Percentiles rank a stretch among this genome's conserved stretches.
Evolutionary conservation across 257 asterid species (phyloP).

Genomic region (Solanum clarkiae): DNA sequence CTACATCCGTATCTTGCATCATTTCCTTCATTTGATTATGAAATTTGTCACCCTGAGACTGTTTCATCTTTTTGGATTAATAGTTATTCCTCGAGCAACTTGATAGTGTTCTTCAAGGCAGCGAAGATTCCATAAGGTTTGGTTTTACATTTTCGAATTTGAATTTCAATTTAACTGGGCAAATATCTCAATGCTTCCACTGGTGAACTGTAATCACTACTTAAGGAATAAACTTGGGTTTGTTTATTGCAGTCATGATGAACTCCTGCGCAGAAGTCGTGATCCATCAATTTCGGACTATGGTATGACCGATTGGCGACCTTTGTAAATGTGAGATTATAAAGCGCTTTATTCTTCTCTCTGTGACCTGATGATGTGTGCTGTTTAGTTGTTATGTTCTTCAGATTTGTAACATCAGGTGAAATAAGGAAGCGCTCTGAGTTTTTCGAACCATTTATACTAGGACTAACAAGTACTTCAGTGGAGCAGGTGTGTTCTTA

Average conservation of each 20-base stretch:
- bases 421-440: conserved; percentile 83
- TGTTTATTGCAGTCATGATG: conserved; percentile 55
- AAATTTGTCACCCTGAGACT: neutral
- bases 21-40: neutral
- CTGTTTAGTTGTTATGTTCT: conserved; percentile 81
- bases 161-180: neutral
- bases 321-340: neutral
- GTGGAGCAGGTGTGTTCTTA: conserved; percentile 70
- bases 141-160: neutral
- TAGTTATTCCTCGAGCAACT: conserved; percentile 97
- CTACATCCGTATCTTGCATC: neutral
- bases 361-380: neutral
- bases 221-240: neutral
- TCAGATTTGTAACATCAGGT: conserved; percentile 94
- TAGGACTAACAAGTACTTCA: conserved; percentile 51
- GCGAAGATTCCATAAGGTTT: conserved; percentile 67
- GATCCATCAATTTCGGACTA: conserved; percentile 88
- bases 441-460: conserved; percentile 85
- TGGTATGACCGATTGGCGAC: conserved; percentile 38
- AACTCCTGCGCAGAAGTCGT: conserved; percentile 71
- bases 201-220: neutral
- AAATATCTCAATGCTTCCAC: neutral
- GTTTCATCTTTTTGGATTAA: conserved; percentile 7
- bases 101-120: conserved; percentile 64
- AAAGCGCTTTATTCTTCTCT: neutral